Evolutionary conservation across 2,329 filamentous ascomycete genomes (phyloP).

Genomic region (Fusarium oxysporum): DNA sequence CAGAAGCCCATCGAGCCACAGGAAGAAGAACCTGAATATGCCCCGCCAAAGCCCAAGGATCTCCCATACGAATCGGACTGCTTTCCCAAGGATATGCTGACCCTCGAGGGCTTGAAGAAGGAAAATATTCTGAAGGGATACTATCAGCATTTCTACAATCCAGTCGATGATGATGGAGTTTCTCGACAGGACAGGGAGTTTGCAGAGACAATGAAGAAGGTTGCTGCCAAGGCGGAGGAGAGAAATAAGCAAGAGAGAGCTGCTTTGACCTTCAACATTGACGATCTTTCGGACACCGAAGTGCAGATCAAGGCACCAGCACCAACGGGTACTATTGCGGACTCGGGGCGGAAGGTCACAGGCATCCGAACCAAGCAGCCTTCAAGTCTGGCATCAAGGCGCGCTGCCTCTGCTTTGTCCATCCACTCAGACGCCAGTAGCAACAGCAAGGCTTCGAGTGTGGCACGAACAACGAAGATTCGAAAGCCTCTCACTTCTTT

Average conservation of each 20-base stretch:
- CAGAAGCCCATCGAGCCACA: slow-evolving; percentile 51
- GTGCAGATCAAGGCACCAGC: slow-evolving; percentile 7
- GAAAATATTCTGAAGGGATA: slow-evolving; percentile 71
- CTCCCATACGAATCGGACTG: slow-evolving; percentile 77
- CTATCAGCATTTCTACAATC: slow-evolving; percentile 70
- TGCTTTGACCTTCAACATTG: slow-evolving; percentile 69
- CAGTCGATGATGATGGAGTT: slow-evolving; percentile 75
- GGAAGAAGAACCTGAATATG: slow-evolving; percentile 86
- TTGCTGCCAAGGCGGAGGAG: slow-evolving; percentile 70
- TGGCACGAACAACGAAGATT: slow-evolving; percentile 25
- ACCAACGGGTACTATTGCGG: slow-evolving; percentile 4
- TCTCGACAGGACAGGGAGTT: slow-evolving; percentile 71
- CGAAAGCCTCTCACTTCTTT: slow-evolving; percentile 49
- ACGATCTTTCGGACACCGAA: slow-evolving; percentile 58
- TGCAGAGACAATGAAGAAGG: slow-evolving; percentile 63
- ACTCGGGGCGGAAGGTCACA: slow-evolving; percentile 11
- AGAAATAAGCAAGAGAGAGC: slow-evolving; percentile 75
- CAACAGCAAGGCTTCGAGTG: slow-evolving; percentile 8
- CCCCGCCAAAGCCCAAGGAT: slow-evolving; percentile 78
- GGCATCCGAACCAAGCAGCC: slow-evolving; percentile 35
- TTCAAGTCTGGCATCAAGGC: slow-evolving; percentile 57
- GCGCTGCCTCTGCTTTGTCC: slow-evolving; percentile 65
- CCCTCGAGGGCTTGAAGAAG: slow-evolving; percentile 67
- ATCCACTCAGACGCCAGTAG: slow-evolving; percentile 49
- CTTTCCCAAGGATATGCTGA: slow-evolving; percentile 68